Conservation (phyloP, 2,329 filamentous ascomycete species). For the Phaeosphaeria sp. region DNA sequence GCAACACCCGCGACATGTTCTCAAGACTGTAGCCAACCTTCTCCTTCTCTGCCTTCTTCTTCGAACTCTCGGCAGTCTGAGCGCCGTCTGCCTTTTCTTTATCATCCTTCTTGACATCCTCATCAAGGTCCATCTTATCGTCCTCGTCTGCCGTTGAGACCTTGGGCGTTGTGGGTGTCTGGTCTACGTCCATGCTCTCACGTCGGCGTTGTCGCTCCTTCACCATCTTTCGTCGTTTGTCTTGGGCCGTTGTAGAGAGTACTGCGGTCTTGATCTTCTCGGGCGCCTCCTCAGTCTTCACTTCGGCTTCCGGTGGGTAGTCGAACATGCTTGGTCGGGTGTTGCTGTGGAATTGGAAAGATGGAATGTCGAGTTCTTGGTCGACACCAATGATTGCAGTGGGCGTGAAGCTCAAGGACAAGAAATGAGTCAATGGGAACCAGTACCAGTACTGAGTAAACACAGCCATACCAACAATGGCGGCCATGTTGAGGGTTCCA, state of each 20-base stretch:
- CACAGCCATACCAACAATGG: constrained; percentile 95
- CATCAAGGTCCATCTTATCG: constrained; percentile 82
- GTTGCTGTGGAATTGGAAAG: constrained; percentile 95
- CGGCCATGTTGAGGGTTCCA: constrained; percentile 97
- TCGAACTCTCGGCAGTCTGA: constrained; percentile 61
- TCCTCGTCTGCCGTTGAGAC: constrained; percentile 61
- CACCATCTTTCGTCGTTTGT: constrained; percentile 90
- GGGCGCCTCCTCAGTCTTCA: constrained; percentile 91
- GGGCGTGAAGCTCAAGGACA: constrained; percentile 94
- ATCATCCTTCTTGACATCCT: constrained; percentile 53
- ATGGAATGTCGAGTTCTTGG: constrained; percentile 89
- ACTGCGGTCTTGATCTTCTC: constrained; percentile 95
- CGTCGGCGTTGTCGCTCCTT: constrained; percentile 89
- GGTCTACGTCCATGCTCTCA: constrained; percentile 95
- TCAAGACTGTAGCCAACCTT: constrained; percentile 95
- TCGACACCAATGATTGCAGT: constrained; percentile 95
- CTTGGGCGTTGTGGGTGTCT: constrained; percentile 76
- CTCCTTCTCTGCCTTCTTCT: constrained; percentile 94
- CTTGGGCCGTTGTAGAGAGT: constrained; percentile 94
- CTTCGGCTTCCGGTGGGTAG: constrained; percentile 95
- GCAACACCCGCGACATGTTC: constrained; percentile 95
- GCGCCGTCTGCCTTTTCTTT: constrained; percentile 60
- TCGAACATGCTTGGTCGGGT: constrained; percentile 95
- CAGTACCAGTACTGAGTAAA: constrained; percentile 99
- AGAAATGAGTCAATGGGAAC: constrained; percentile 98